Percentiles rank a stretch among this genome's conserved stretches.
These are phyloP conservation scores for Picochlorum sp. DNA, from an alignment of 139 green algal genomes.

Conservation along the genomic window DNA sequence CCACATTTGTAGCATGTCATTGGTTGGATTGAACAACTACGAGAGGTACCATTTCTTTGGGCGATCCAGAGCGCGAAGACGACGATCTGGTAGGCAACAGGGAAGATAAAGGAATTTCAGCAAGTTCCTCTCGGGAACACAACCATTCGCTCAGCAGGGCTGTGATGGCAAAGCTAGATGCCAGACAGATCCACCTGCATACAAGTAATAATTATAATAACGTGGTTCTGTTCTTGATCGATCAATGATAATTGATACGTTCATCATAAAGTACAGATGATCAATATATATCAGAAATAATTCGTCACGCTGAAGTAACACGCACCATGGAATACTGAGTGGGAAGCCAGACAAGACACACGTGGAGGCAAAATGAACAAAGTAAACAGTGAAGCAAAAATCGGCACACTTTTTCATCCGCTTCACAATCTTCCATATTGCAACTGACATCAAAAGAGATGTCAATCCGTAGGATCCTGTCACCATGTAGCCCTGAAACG, in stretches of 20 bases:
- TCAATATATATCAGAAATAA: too few species aligned
- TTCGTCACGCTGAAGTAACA: too few species aligned
- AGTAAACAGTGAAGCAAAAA: conserved; percentile 73
- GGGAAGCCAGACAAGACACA: too few species aligned
- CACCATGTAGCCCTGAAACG: conserved; percentile 43
- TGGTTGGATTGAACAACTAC: too few species aligned
- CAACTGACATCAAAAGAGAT: conserved; percentile 28
- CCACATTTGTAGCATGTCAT: too few species aligned
- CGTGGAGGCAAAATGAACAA: conserved; percentile 63
- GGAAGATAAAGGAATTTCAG: conserved; percentile 71
- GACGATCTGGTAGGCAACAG: background rate
- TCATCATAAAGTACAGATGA: too few species aligned
- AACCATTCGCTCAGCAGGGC: conserved; percentile 82
- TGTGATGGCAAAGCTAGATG: conserved; percentile 57
- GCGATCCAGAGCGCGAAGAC: too few species aligned
- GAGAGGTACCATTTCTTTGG: too few species aligned
- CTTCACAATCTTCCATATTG: conserved; percentile 40
- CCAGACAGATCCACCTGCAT: conserved; percentile 25
- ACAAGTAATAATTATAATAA: too few species aligned
- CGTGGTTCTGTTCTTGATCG: too few species aligned
- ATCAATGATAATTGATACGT: too few species aligned
- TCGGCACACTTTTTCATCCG: conserved; percentile 93
- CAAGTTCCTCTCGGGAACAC: conserved; percentile 76
- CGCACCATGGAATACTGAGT: too few species aligned
- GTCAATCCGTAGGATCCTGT: conserved; percentile 39